These are phyloP conservation scores for Litchi chinensis DNA, from an alignment of 345 rosid genomes.

Conservation along the genomic window DNA sequence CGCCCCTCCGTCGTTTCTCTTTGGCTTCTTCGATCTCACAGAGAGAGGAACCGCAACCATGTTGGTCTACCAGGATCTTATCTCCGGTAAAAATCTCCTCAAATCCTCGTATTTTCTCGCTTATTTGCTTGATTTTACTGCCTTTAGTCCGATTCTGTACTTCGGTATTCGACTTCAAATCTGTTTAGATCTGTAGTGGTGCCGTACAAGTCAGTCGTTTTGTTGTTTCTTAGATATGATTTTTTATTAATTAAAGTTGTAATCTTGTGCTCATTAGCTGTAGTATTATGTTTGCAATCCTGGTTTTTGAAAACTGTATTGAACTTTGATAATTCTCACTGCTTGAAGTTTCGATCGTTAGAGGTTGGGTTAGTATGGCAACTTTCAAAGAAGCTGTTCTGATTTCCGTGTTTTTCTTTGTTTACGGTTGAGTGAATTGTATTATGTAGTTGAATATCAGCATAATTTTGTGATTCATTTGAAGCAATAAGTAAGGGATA, in stretches of 20 bases:
- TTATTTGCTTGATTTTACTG: not conserved
- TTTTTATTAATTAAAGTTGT: not conserved
- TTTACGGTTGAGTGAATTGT: too few relatives aligned
- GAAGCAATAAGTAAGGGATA: not conserved
- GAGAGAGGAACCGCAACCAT: slow-evolving; percentile 57
- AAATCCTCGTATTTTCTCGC: not conserved
- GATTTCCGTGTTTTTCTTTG: too few relatives aligned
- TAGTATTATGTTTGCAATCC: not conserved
- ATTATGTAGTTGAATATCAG: not conserved
- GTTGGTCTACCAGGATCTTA: slow-evolving; percentile 93
- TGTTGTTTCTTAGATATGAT: not conserved
- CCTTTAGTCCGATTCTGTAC: not conserved
- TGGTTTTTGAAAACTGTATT: not conserved
- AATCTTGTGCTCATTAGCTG: not conserved
- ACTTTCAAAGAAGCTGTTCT: too few relatives aligned
- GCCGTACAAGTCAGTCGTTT: not conserved
- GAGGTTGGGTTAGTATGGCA: not conserved
- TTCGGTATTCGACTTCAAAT: not conserved
- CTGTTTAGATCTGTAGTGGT: slow-evolving; percentile 1
- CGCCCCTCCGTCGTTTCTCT: not conserved
- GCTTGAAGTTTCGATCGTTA: not conserved
- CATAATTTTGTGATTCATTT: not conserved
- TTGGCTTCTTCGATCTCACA: slow-evolving; percentile 30
- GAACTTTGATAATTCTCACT: not conserved
- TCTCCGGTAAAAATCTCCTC: slow-evolving; percentile 47